phyloP scores from a whole-genome alignment of 2,329 filamentous ascomycete genomes.

The Raffaelea arxii region DNA sequence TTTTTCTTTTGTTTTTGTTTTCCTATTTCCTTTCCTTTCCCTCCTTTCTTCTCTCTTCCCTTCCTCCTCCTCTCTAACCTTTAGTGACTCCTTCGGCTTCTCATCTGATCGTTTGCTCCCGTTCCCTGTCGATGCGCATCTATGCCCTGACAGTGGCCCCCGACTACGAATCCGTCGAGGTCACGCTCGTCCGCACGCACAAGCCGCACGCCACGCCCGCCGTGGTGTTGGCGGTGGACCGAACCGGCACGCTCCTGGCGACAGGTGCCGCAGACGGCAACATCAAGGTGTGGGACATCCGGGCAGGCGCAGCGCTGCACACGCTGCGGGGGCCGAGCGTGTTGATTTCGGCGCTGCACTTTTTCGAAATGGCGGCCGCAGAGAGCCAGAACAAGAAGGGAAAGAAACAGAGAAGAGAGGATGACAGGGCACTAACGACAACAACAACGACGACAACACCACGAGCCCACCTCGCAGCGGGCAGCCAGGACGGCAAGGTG shows the following conservation, averaged over 20 bases:
- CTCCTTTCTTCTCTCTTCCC: background rate
- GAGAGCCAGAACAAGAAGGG: slow-evolving; percentile 29
- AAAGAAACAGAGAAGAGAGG: slow-evolving; percentile 26
- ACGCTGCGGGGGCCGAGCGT: slow-evolving; percentile 91
- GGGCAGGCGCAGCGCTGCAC: slow-evolving; percentile 83
- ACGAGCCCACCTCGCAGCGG: slow-evolving; percentile 61
- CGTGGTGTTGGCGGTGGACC: slow-evolving; percentile 74
- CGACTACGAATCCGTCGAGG: slow-evolving; percentile 47
- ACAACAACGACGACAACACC: slow-evolving; percentile 22
- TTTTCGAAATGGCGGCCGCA: slow-evolving; percentile 70
- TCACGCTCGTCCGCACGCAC: slow-evolving; percentile 65
- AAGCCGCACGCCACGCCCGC: slow-evolving; percentile 90
- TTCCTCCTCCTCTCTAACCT: background rate
- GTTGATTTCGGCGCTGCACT: slow-evolving; percentile 80
- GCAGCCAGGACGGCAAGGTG: slow-evolving; percentile 88
- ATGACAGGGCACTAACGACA: slow-evolving; percentile 25
- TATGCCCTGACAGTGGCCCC: slow-evolving; percentile 59
- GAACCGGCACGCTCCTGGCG: slow-evolving; percentile 79
- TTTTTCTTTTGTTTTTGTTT: background rate
- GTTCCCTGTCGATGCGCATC: slow-evolving; percentile 92
- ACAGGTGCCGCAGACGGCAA: slow-evolving; percentile 89
- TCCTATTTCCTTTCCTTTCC: background rate
- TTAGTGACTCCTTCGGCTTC: slow-evolving; percentile 78
- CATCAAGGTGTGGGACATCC: slow-evolving; percentile 95
- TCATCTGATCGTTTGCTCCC: slow-evolving; percentile 83